These are phyloP conservation scores for Anthoceros angustus DNA, from an alignment of 225 moss, liverwort and hornwort genomes.

Conservation along the genomic window DNA sequence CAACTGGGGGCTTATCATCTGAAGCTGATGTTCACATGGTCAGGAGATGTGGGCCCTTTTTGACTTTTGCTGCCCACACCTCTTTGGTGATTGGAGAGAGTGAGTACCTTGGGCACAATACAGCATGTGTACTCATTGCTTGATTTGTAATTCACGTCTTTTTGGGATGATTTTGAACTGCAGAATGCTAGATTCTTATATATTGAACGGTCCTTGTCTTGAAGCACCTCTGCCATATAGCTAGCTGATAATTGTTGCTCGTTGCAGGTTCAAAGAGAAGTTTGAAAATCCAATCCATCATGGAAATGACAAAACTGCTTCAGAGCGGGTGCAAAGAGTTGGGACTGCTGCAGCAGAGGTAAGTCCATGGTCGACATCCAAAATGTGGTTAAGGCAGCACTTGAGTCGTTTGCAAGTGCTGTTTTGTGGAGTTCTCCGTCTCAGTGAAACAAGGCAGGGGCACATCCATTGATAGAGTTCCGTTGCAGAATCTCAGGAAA, in stretches of 20 bases:
- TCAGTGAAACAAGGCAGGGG: background rate
- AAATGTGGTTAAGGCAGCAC: background rate
- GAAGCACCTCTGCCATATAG: too few species aligned
- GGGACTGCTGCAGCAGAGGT: slow-evolving; percentile 88
- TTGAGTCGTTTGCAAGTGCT: background rate
- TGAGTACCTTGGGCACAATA: slow-evolving; percentile 15
- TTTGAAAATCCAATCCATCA: slow-evolving; percentile 74
- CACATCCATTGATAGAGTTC: too few species aligned
- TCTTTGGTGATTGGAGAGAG: slow-evolving; percentile 87
- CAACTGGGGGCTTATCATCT: background rate
- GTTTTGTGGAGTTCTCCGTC: background rate
- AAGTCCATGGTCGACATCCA: background rate
- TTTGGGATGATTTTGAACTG: background rate
- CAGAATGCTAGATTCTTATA: background rate
- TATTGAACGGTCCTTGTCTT: too few species aligned
- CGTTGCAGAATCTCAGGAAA: slow-evolving; percentile 60
- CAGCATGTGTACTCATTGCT: background rate
- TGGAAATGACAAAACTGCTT: slow-evolving; percentile 75
- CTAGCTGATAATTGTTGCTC: background rate
- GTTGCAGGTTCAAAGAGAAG: slow-evolving; percentile 52
- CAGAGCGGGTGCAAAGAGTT: slow-evolving; percentile 74
- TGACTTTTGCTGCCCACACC: slow-evolving; percentile 87
- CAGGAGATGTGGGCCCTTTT: slow-evolving; percentile 99
- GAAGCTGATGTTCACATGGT: background rate
- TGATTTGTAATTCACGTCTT: too few species aligned